Base-by-base conservation (phyloP, 2,329 filamentous ascomycete species). In the Cordyceps farinosa region DNA sequence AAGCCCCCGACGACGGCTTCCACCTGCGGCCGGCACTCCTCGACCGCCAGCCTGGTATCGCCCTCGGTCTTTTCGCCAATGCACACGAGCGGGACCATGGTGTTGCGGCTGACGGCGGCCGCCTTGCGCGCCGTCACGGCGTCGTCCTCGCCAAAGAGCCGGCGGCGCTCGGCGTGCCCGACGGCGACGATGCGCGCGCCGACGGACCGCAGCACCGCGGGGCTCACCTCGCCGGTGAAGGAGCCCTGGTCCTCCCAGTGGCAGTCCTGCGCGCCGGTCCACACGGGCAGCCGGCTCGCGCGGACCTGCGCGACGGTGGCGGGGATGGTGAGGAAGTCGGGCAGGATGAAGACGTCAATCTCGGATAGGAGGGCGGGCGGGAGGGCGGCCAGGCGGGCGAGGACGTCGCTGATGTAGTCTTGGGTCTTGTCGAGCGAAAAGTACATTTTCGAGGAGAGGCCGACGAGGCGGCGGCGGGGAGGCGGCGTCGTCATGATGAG, bases 371-470 rank as follows among this genome's bases (percentile, higher is more conserved):
- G 72, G 36, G 76, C 72, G 27, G 77, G 70, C 3, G 77, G 71
- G 40, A 78, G 71, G 30, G 80, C 75, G 27, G 79, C 72, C 45
- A 83, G 72, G 9, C 79, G 79, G 36, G 77, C 67, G 15, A 85
- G 75, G 17, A 89, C 73, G 7, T 76, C 75, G 57, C 74, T 67
- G 71, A 85, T 77, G 71, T 88, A 89, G 62, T 80, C 70, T 52
- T 81, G 76, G 1, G 90, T 92, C 65, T 82, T 80, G 11, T 82
- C 76, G 9, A 88, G 82, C 65, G 87, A 85, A 77, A 93, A 93
- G 82, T 93, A 92, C 85, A 92, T 90, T 71, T 92, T 92, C 45
- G 89, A 85, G 53, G 87, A 90, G 67, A 91, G 87, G 73, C 90
- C 89, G 65, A 92, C 81, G 65, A 92, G 80, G 70, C 86, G 87